Evolutionary conservation across 1,139 yeast genomes (phyloP), one percentile per base, ranked within the genome.

Genomic region (Sugiyamaella novakii): DNA sequence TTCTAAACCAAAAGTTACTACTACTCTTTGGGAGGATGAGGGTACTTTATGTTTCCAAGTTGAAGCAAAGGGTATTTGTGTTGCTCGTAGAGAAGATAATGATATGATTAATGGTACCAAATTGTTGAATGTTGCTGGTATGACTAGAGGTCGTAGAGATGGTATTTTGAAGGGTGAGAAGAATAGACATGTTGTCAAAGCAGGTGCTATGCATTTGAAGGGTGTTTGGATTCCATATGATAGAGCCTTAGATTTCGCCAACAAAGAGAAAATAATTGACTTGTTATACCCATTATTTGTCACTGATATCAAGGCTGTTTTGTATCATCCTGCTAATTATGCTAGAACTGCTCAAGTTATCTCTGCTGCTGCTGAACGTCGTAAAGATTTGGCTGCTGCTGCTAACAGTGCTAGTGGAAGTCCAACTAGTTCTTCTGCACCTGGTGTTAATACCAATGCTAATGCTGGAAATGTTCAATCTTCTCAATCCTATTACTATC

Each of bases 171-270:
- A 91, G 71, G 82, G 87, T 54, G 97, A 91, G 67, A 87, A 88
- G 65, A 80, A 82, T 34, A 76, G 98, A 43, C 94, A 88, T 66
- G 98, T 92, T 43, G 96, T 91, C 50, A 91, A 91, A 69, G 87
- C 91, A 58, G 98, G 98, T 8, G 87, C 96, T 15, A 91, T 91
- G 97, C 96, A 91, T 67, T 75, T 91, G 62, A 91, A 91, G 70
- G 98, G 98, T 47, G 98, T 91, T 42, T 91, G 98, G 98, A 89
- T 91, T 57, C 97, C 98, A 0, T 89, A 89, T 67, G 97, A 91
- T 59, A 76, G 97, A 47, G 98, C 97, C 1, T 73, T 87, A 46
- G 86, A 87, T 22, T 85, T 91, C 81, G 96, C 97, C 28, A 89
- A 87, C 69, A 76, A 87, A 59, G 97, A 91, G 69, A 84, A 87